These are phyloP conservation scores for Metschnikowia lunata DNA, from an alignment of 805 yeast genomes.

Conservation along the genomic window DNA sequence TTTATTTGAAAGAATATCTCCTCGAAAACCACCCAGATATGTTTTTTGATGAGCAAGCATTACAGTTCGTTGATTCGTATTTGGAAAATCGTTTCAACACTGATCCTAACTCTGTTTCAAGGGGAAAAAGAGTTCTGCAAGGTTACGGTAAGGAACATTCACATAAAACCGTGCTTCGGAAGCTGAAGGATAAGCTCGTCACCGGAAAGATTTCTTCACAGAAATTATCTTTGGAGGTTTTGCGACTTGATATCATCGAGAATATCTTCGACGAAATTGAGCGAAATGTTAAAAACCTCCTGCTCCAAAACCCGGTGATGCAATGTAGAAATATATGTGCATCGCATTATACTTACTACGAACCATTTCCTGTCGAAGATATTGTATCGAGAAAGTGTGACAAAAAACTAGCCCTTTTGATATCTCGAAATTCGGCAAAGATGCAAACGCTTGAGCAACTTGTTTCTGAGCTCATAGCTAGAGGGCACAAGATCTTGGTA, in stretches of 20 bases:
- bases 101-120: too few relatives aligned
- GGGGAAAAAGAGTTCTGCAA: constrained; percentile 29
- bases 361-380: constrained; percentile 57
- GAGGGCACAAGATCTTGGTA: constrained; percentile 67
- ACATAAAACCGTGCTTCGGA: too few relatives aligned
- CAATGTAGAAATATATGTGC: constrained; percentile 82
- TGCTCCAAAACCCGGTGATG: constrained; percentile 65
- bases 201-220: too few relatives aligned
- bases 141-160: constrained; percentile 20
- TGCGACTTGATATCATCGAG: too few relatives aligned
- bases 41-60: constrained; percentile 18
- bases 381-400: constrained; percentile 33
- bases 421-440: constrained; percentile 65
- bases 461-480: constrained; percentile 43
- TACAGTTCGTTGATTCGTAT: constrained; percentile 26
- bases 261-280: background rate
- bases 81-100: background rate
- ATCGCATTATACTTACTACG: constrained; percentile 79
- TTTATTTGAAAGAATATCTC: constrained; percentile 50
- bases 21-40: constrained; percentile 30
- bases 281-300: constrained; percentile 1
- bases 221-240: too few relatives aligned
- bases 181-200: too few relatives aligned
- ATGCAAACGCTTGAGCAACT: constrained; percentile 65
- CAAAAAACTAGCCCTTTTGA: constrained; percentile 23